A percentile compares a stretch with the other conserved stretches of the same genome.
phyloP scores from a whole-genome alignment of 176 grass and related monocot genomes.

The Poa annua region DNA sequence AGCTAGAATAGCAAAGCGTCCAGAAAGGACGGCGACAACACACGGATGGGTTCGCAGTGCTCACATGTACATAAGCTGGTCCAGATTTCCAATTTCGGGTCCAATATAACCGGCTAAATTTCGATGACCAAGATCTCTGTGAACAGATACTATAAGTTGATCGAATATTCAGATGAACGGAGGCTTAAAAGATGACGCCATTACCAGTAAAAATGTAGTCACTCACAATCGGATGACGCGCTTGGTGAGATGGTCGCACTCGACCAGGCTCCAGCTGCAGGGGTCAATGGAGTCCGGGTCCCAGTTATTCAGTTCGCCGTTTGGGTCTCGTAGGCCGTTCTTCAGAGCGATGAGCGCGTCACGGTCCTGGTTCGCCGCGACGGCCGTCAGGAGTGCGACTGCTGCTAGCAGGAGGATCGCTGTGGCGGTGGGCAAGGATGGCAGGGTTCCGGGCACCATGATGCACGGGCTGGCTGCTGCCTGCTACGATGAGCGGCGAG shows the following conservation, averaged over 20 bases:
- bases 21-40: too few species aligned
- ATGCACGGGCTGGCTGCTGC: background rate
- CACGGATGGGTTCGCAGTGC: background rate
- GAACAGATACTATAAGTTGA: background rate
- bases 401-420: background rate
- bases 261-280: background rate
- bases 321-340: background rate
- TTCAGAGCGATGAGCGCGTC: background rate
- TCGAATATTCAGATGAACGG: background rate
- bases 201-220: background rate
- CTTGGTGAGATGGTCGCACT: background rate
- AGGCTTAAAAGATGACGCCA: background rate
- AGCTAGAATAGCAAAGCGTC: too few species aligned
- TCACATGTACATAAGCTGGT: conserved; percentile 17
- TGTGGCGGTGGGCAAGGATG: background rate
- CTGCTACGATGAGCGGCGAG: background rate
- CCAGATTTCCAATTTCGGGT: background rate
- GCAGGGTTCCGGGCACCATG: background rate
- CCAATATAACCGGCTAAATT: background rate
- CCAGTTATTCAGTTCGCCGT: background rate
- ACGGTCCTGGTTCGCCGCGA: background rate
- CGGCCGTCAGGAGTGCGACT: background rate
- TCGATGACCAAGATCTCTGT: background rate
- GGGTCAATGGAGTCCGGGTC: background rate
- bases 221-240: conserved; percentile 6